Percentiles rank a stretch among this genome's conserved stretches.
phyloP scores from a whole-genome alignment of 495 filamentous ascomycete genomes.

The Penicillium turbatum region DNA sequence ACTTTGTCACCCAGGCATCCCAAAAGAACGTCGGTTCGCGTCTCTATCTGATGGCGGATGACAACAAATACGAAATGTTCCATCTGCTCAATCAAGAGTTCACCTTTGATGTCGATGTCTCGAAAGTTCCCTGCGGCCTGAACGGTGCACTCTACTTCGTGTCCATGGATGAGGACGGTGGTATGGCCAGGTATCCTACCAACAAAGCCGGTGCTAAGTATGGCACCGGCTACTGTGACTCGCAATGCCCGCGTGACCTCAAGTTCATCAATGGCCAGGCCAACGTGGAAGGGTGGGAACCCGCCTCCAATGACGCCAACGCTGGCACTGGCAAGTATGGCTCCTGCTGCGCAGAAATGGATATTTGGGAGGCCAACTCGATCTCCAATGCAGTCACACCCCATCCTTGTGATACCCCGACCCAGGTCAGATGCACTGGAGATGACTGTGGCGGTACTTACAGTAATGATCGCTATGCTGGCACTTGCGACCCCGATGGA shows the following conservation, averaged over 20 bases:
- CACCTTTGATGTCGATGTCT: conserved; percentile 64
- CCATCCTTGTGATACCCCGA: conserved; percentile 54
- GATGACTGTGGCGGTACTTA: conserved; percentile 50
- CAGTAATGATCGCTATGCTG: conserved; percentile 34
- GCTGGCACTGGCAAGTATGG: conserved; percentile 54
- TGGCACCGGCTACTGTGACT: conserved; percentile 70
- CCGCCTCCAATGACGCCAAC: conserved; percentile 52
- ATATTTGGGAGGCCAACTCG: conserved; percentile 66
- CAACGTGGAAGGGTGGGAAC: conserved; percentile 55
- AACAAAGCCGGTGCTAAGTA: conserved; percentile 65
- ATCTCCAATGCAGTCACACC: conserved; percentile 53
- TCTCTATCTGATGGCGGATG: conserved; percentile 51
- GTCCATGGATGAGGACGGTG: conserved; percentile 59
- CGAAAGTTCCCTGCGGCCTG: conserved; percentile 58
- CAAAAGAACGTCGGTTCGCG: conserved; percentile 49
- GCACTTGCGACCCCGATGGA: conserved; percentile 66
- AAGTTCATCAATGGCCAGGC: conserved; percentile 63
- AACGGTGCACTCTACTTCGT: conserved; percentile 67
- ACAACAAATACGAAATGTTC: conserved; percentile 54
- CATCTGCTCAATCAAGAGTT: conserved; percentile 55
- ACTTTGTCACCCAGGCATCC: conserved; percentile 45
- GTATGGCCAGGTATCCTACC: conserved; percentile 38
- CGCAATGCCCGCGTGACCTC: conserved; percentile 59
- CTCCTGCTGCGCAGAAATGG: conserved; percentile 68
- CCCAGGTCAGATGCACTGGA: conserved; percentile 54